These are phyloP conservation scores for Crithidia thermophila DNA, from an alignment of 208 protist species.

Conservation along the genomic window DNA sequence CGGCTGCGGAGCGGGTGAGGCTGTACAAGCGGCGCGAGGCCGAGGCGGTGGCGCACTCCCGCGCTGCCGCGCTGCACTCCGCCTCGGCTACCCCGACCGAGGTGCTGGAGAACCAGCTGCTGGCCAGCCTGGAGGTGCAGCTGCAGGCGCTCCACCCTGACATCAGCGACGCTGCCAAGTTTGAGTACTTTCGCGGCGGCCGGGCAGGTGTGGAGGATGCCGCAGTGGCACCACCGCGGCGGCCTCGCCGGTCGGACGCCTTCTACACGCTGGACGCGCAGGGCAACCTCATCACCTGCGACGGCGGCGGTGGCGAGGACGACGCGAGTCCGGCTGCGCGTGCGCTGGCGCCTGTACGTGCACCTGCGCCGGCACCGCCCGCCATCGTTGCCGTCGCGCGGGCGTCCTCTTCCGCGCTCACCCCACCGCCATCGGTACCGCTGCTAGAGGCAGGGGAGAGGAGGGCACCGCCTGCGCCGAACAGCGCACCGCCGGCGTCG, in stretches of 20 bases:
- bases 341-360: neutral
- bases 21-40: constrained; percentile 17
- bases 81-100: neutral
- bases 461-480: neutral
- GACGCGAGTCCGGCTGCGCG: neutral
- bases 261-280: constrained; percentile 69
- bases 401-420: neutral
- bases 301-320: neutral
- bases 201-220: neutral
- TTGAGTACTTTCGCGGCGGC: constrained; percentile 35
- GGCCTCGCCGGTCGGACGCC: constrained; percentile 3
- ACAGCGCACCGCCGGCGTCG: neutral
- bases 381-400: neutral
- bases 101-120: constrained; percentile 49
- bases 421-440: neutral
- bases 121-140: constrained; percentile 57
- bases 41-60: neutral
- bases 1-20: constrained; percentile 35
- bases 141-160: constrained; percentile 50
- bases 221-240: constrained; percentile 1
- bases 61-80: neutral
- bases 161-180: constrained; percentile 25
- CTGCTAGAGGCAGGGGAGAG: neutral
- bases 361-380: neutral
- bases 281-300: constrained; percentile 47